phyloP scores from a whole-genome alignment of 768 basidiomycete species.

The Lactifluus echinatus region DNA sequence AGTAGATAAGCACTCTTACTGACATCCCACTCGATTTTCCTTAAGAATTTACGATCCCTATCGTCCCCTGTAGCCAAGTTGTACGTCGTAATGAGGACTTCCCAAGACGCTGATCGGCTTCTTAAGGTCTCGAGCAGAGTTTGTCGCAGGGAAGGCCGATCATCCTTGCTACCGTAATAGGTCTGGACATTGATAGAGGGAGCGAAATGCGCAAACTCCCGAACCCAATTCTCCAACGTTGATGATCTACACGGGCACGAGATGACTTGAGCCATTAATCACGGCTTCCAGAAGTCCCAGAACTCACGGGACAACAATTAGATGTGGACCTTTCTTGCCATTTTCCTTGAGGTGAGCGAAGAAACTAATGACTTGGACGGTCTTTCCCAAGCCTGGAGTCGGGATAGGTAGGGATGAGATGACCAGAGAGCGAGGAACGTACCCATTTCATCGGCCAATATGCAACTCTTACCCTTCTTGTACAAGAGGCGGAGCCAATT shows the following conservation, averaged over 20 bases:
- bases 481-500: constrained; percentile 95
- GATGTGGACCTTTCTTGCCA: constrained; percentile 75
- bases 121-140: constrained; percentile 55
- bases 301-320: constrained; percentile 90
- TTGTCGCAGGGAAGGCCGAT: constrained; percentile 64
- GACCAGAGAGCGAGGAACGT: constrained; percentile 26
- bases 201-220: constrained; percentile 89
- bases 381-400: constrained; percentile 85
- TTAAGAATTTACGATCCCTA: constrained; percentile 88
- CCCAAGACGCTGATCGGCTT: constrained; percentile 57
- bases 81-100: constrained; percentile 94
- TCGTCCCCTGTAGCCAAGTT: constrained; percentile 84
- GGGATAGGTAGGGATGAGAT: constrained; percentile 10
- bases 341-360: constrained; percentile 80
- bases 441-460: constrained; percentile 99
- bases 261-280: not conserved
- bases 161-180: constrained; percentile 91
- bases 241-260: constrained; percentile 54
- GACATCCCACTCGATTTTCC: constrained; percentile 87
- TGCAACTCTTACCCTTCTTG: constrained; percentile 74
- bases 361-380: constrained; percentile 97
- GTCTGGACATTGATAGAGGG: constrained; percentile 79
- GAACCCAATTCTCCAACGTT: constrained; percentile 96
- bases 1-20: constrained; percentile 28
- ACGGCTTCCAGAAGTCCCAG: not conserved